Evolutionary conservation across 2,329 filamentous ascomycete genomes (phyloP).

Genomic region (Colletotrichum navitas): DNA sequence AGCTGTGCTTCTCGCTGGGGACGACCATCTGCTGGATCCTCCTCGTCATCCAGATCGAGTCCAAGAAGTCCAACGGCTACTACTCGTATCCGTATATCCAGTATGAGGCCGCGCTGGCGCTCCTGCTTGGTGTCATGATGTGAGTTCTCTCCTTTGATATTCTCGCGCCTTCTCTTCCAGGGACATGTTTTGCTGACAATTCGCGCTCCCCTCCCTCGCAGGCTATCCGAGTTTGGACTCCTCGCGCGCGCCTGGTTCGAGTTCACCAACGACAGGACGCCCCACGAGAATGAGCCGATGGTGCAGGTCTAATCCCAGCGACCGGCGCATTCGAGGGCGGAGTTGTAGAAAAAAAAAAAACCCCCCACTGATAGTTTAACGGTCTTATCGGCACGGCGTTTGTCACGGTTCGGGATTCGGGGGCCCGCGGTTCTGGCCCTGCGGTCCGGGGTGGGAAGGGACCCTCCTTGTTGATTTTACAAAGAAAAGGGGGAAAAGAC

Average conservation of each 20-base stretch:
- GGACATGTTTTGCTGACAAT: neutral
- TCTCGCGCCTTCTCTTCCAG: too few species aligned
- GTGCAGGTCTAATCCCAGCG: slow-evolving; percentile 17
- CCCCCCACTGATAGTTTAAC: neutral
- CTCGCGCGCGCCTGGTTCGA: slow-evolving; percentile 41
- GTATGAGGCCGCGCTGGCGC: slow-evolving; percentile 42
- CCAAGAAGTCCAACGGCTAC: slow-evolving; percentile 36
- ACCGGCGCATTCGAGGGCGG: neutral
- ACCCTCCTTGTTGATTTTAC: neutral
- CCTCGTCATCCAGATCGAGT: slow-evolving; percentile 41
- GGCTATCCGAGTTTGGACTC: slow-evolving; percentile 37
- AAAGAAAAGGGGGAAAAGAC: neutral
- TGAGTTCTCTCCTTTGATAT: slow-evolving; percentile 3
- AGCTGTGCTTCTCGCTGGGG: slow-evolving; percentile 41
- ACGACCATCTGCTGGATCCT: slow-evolving; percentile 41
- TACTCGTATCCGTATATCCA: slow-evolving; percentile 42
- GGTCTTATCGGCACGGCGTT: slow-evolving; percentile 17
- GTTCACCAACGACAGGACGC: slow-evolving; percentile 37
- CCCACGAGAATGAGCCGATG: slow-evolving; percentile 24
- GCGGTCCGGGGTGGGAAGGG: neutral
- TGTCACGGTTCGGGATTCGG: neutral
- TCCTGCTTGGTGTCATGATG: slow-evolving; percentile 39
- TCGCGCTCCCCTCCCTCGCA: neutral
- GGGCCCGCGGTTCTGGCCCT: neutral
- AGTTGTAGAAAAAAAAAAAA: neutral